phyloP scores from a whole-genome alignment of 2,329 filamentous ascomycete species.

The Aspergillus sergii region DNA sequence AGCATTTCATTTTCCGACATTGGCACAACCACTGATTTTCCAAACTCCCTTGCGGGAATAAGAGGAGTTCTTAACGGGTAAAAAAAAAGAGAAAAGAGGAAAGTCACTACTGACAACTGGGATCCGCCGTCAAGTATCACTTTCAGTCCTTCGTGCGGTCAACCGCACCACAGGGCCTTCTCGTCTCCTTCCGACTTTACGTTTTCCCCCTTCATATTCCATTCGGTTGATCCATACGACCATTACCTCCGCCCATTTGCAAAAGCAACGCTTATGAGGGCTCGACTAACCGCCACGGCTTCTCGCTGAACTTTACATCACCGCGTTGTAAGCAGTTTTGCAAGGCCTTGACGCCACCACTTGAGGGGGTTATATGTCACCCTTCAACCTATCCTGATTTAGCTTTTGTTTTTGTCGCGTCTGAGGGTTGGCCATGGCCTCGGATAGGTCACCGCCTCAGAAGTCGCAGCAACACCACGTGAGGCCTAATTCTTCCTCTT shows the following conservation, averaged over 20 bases:
- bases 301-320: constrained; percentile 28
- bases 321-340: constrained; percentile 22
- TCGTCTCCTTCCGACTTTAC: constrained; percentile 14
- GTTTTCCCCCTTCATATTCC: constrained; percentile 20
- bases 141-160: constrained; percentile 9
- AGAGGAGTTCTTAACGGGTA: constrained; percentile 9
- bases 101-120: constrained; percentile 1
- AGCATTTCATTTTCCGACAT: constrained; percentile 16
- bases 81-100: constrained; percentile 13
- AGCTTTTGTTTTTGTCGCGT: constrained; percentile 20
- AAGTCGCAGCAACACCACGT: constrained; percentile 31
- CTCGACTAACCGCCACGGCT: constrained; percentile 28
- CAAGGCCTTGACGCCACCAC: constrained; percentile 15
- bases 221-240: constrained; percentile 23
- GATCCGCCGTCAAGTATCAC: background rate
- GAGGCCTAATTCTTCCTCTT: constrained; percentile 28
- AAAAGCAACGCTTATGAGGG: constrained; percentile 25
- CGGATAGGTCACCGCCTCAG: constrained; percentile 32
- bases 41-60: constrained; percentile 23
- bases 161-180: constrained; percentile 6
- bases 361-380: constrained; percentile 22
- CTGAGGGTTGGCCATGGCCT: constrained; percentile 35
- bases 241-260: constrained; percentile 16
- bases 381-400: constrained; percentile 14
- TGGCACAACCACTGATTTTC: constrained; percentile 15